Base-by-base conservation (phyloP, 208 protist species). In the Trypanosoma avium region DNA sequence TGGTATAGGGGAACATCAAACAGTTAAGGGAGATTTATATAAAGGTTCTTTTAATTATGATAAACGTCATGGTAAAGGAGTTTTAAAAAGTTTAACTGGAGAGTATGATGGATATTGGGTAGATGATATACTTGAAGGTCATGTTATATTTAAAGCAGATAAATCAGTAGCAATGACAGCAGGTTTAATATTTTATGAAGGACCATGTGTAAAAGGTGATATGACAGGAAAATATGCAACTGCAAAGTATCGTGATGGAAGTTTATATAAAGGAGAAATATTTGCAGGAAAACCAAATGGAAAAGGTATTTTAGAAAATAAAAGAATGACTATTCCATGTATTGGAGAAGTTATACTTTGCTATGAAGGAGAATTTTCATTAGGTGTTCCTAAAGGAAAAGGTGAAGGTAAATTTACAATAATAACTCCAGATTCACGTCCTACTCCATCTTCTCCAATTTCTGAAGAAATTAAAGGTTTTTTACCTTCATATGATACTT, bases 331-430 rank as follows among this genome's bases (percentile, higher is more conserved):
- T 21, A 53, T 73, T 65, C 57, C 60, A 54, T 49, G 73, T 52
- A 19, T 63, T n/a, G 70, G 80, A 33, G 66, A 83, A 29, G 48
- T 77, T 4, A 70, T 92, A 26, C 67, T 74, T 36, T 59, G 62
- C 13, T 97, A 96, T 67, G 74, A 89, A 4, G 92, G 92, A 13
- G 68, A 76, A 6, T 95, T 94, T 55, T 59, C 64, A n/a, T 64
- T 62, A 32, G 88, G 86, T 21, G 75, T 81, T 47, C 70, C 83
- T 3, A 83, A 94, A 22, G 90, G 88, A 19, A 46, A 40, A 7
- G 91, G 88, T 32, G 73, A 49, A 0, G 91, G 77, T 5, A 79
- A 65, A 27, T 72, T 90, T 60, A 84, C 69, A 32, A 26, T 72
- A 33, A 15, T 49, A 30, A 48, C 52, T 27, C 40, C 73, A 13